Base-by-base conservation (phyloP, 2,329 filamentous ascomycete species). In the Apiospora pterosperma region DNA sequence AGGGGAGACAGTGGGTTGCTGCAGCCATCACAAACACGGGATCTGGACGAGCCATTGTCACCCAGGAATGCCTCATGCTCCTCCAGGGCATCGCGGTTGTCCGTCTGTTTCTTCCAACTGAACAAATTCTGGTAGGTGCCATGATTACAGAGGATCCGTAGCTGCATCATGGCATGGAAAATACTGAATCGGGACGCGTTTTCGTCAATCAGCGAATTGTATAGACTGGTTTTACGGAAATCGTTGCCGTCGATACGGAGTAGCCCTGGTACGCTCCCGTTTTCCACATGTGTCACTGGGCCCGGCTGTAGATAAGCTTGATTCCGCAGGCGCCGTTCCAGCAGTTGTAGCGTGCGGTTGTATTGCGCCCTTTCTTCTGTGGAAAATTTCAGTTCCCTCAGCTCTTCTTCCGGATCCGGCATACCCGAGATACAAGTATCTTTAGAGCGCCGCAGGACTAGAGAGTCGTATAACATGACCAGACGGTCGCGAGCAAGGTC, bases 111-210 rank as follows among this genome's bases (percentile, higher is more conserved):
- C 59, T 41, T 41, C 59, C 59, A 61, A 21, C 36, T 61, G 5
- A 61, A 61, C 36, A 41, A 12, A 11, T 31, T n/a, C 23, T 61
- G 59, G 23, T 38, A 39, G 2, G 59, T 61, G 4, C 59, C 36
- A 39, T 61, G 59, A 19, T 61, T 61, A 10, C 59, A 61, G 4
- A 61, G 5, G 12, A 61, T 61, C 1, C 59, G 36, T 8, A 61
- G 28, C 23, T 61, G n/a, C 59, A 61, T 61, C 36, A 61, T 61
- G 36, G 36, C 59, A 38, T 61, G 59, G 5, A 61, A 41, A 8
- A 61, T 7, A 19, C 36, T 61, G 36, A 61, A 61, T 21, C 21
- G n/a, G 19, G 59, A 61, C 0, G 36, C 14, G 4, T n/a, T 41
- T 1, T 61, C 21, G 5, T 61, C 59, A 2, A 4, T n/a, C 0